Percentiles rank a stretch among this genome's conserved stretches.
Evolutionary conservation across 1,284 basidiomycete species (phyloP).

Genomic region (Trichosporon faecale): DNA sequence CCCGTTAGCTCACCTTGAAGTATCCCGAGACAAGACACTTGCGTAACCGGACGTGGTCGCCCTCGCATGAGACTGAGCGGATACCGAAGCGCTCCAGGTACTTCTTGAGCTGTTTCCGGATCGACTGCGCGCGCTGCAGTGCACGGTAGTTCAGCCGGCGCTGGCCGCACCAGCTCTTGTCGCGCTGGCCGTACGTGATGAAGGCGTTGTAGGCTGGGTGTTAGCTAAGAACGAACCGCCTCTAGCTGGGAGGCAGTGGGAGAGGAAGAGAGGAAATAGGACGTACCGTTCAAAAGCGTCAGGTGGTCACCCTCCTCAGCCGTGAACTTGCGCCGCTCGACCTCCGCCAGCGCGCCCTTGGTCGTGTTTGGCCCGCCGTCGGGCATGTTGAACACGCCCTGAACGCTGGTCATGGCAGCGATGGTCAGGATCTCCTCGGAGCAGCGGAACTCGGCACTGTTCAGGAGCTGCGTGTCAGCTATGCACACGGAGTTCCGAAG

Average conservation of each 20-base stretch:
- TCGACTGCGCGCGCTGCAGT: constrained; percentile 85
- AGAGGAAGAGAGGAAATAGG: background rate
- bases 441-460: constrained; percentile 76
- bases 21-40: constrained; percentile 87
- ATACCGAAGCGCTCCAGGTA: constrained; percentile 85
- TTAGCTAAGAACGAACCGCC: background rate
- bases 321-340: constrained; percentile 90
- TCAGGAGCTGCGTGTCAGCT: constrained; percentile 64
- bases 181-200: constrained; percentile 69
- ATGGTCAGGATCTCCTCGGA: constrained; percentile 93
- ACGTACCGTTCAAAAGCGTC: constrained; percentile 78
- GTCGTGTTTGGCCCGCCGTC: constrained; percentile 60
- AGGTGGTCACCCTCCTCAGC: constrained; percentile 96
- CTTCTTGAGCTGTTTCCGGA: constrained; percentile 85
- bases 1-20: constrained; percentile 63
- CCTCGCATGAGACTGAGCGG: constrained; percentile 70
- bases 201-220: constrained; percentile 85
- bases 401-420: constrained; percentile 85
- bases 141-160: constrained; percentile 89
- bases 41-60: constrained; percentile 72
- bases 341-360: constrained; percentile 76
- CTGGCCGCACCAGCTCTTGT: constrained; percentile 83
- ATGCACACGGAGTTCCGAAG: background rate
- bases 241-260: too few relatives aligned
- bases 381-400: constrained; percentile 84